Conservation (phyloP, 2,329 filamentous ascomycete genomes). For the Lasiodiplodia sp. region DNA sequence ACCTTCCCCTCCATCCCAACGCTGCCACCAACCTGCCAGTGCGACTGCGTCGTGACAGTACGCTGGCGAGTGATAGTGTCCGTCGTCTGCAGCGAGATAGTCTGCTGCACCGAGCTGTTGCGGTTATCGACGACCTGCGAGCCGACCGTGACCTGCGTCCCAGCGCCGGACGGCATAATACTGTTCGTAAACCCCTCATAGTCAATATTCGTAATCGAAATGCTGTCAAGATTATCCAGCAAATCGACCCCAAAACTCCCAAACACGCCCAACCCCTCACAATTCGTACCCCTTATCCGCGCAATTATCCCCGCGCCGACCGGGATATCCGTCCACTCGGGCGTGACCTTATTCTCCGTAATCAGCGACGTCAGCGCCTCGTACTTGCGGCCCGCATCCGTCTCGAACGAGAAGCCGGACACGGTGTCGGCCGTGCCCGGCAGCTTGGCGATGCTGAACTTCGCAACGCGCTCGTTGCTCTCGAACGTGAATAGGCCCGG, state of each 20-base stretch:
- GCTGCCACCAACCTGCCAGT: slow-evolving; percentile 15
- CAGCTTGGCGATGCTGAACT: slow-evolving; percentile 2
- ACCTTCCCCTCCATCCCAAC: neutral
- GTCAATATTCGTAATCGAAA: slow-evolving; percentile 9
- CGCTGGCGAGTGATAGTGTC: slow-evolving; percentile 1
- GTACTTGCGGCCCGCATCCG: neutral
- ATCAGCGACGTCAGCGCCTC: slow-evolving; percentile 2
- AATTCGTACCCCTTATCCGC: neutral
- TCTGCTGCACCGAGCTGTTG: slow-evolving; percentile 16
- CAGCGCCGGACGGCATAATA: slow-evolving; percentile 5
- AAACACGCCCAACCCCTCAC: neutral
- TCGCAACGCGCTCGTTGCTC: slow-evolving; percentile 1
- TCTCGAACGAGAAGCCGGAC: slow-evolving; percentile 3
- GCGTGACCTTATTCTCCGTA: neutral
- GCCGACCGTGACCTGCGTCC: neutral
- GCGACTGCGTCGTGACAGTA: neutral
- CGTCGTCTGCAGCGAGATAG: slow-evolving; percentile 4
- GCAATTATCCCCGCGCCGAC: slow-evolving; percentile 5
- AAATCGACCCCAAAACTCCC: slow-evolving; percentile 1
- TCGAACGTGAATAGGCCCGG: neutral
- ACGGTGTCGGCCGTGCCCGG: neutral
- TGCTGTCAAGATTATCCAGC: slow-evolving; percentile 1
- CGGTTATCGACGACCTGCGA: slow-evolving; percentile 11
- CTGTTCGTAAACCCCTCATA: slow-evolving; percentile 11
- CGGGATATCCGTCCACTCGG: neutral